Evolutionary conservation across 495 filamentous ascomycete species (phyloP).

Genomic region (Penicillium crystallinum): DNA sequence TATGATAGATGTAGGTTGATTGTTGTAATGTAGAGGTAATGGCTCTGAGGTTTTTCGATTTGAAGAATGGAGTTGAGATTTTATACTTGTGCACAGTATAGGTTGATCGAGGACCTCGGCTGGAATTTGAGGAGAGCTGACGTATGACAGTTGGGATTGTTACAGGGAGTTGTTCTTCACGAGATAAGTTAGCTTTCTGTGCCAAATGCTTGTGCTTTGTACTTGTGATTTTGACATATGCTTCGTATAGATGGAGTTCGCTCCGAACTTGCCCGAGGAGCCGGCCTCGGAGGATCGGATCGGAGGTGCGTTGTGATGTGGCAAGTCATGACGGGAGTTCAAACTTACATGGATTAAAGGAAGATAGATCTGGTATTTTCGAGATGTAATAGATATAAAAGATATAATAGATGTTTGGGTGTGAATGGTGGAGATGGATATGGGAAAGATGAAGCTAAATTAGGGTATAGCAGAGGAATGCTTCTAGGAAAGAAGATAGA

Average conservation of each 20-base stretch:
- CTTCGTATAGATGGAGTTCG: constrained; percentile 3
- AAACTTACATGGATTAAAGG: constrained; percentile 12
- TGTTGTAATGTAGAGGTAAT: not conserved
- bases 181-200: constrained; percentile 1
- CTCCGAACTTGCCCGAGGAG: constrained; percentile 17
- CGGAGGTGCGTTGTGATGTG: constrained; percentile 11
- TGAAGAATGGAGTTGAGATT: not conserved
- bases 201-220: constrained; percentile 1
- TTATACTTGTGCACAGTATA: not conserved
- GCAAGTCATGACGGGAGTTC: not conserved
- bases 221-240: constrained; percentile 5
- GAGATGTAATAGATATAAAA: too few relatives aligned
- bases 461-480: not conserved
- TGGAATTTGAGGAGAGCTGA: not conserved
- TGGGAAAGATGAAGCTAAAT: not conserved
- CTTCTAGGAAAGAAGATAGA: not conserved
- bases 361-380: not conserved
- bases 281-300: constrained; percentile 12
- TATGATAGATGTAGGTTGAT: constrained; percentile 6
- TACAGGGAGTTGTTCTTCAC: not conserved
- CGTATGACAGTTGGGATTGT: not conserved
- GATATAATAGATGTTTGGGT: not conserved
- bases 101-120: not conserved
- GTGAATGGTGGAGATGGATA: not conserved
- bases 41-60: not conserved